A percentile compares a stretch with the other conserved stretches of the same genome.
Evolutionary conservation across 352 stramenopile genomes (phyloP).

Genomic region (Saprolegnia diclina): DNA sequence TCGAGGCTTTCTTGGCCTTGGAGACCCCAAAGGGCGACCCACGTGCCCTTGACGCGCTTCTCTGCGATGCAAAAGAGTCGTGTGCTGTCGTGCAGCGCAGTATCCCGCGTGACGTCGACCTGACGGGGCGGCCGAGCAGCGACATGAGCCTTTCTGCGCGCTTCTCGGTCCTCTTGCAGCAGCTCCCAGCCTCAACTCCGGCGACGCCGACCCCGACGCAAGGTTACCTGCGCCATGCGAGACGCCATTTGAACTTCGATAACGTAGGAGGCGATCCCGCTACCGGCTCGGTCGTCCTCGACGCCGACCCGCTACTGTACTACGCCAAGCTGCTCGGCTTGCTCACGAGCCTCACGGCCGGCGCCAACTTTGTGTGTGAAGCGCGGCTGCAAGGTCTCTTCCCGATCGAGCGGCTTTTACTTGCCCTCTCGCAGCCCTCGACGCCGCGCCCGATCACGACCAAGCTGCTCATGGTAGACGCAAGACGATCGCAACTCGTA

Average conservation of each 20-base stretch:
- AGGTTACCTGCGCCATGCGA: too few species aligned
- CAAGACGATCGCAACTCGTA: not conserved
- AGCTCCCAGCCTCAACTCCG: too few species aligned
- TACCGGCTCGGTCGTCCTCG: not conserved
- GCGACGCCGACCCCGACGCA: too few species aligned
- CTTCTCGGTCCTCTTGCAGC: too few species aligned
- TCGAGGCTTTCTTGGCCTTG: not conserved
- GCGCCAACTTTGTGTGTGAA: constrained; percentile 20
- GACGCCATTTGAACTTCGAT: not conserved
- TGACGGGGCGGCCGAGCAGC: too few species aligned
- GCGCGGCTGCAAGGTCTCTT: constrained; percentile 15
- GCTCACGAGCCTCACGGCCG: constrained; percentile 4
- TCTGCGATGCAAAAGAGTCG: not conserved
- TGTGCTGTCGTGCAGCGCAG: too few species aligned
- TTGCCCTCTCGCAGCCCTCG: not conserved
- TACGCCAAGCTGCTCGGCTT: constrained; percentile 12
- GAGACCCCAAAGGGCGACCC: not conserved
- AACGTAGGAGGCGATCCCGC: too few species aligned
- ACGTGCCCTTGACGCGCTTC: not conserved
- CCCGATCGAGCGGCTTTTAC: not conserved
- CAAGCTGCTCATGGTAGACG: constrained; percentile 5
- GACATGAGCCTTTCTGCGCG: too few species aligned
- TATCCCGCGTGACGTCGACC: too few species aligned
- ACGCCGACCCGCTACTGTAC: not conserved
- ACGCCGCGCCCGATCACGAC: constrained; percentile 6